phyloP scores from a whole-genome alignment of 345 rosid genomes.

The Bruguiera parviflora region DNA sequence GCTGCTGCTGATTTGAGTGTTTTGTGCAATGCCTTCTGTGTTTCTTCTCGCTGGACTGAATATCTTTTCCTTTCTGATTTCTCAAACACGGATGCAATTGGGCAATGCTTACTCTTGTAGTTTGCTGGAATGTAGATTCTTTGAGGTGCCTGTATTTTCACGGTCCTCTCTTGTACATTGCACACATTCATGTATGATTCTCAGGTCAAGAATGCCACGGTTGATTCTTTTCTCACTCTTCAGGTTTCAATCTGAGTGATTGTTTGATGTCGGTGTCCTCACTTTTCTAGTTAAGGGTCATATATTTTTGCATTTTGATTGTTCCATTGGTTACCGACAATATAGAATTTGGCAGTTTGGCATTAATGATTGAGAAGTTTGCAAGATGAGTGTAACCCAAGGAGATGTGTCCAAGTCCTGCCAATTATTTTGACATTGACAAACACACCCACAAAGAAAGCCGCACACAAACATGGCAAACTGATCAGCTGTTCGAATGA shows the following conservation, averaged over 20 bases:
- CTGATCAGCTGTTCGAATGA: no score
- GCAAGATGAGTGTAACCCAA: no score
- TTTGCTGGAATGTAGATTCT: constrained; percentile 25
- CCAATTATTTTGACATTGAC: no score
- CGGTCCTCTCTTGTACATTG: constrained; percentile 32
- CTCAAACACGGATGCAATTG: constrained; percentile 23
- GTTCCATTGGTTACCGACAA: no score
- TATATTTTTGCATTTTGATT: no score
- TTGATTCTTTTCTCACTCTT: constrained; percentile 18
- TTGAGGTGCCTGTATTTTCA: constrained; percentile 21
- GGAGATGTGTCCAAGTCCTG: no score
- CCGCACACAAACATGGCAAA: no score
- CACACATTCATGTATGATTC: constrained; percentile 33
- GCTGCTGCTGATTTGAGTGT: constrained; percentile 27
- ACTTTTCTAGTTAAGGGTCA: no score
- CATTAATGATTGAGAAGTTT: no score
- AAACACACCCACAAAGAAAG: no score
- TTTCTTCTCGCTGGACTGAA: constrained; percentile 23
- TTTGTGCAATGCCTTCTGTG: constrained; percentile 33
- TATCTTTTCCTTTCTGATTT: constrained; percentile 20
- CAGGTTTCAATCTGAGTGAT: background rate
- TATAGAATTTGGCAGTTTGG: no score
- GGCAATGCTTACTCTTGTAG: constrained; percentile 24
- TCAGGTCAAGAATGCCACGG: constrained; percentile 18
- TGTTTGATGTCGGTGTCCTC: no score